Conservation (phyloP, 768 basidiomycete species). For the Termitomyces sp. region DNA sequence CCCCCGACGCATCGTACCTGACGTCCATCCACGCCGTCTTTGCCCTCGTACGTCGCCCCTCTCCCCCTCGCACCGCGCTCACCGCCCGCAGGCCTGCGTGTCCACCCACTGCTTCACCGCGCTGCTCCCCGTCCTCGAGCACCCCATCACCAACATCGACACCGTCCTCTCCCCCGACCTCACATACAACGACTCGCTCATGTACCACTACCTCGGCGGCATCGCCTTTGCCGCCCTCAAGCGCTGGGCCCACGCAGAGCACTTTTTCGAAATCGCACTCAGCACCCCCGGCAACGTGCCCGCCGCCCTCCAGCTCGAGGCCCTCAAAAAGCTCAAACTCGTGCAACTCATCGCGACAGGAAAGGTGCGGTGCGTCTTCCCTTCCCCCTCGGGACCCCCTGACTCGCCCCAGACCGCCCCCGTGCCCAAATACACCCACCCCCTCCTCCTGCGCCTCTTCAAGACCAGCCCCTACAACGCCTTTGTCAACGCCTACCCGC, state of each 20-base stretch:
- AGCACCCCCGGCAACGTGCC: slow-evolving; percentile 53
- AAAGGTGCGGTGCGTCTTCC: slow-evolving; percentile 49
- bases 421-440: slow-evolving; percentile 73
- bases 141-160: slow-evolving; percentile 67
- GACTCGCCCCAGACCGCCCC: slow-evolving; percentile 40
- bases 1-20: slow-evolving; percentile 49
- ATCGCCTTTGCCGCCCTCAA: slow-evolving; percentile 61
- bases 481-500: slow-evolving; percentile 65
- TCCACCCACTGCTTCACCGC: slow-evolving; percentile 43
- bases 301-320: slow-evolving; percentile 76
- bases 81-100: slow-evolving; percentile 47
- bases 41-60: slow-evolving; percentile 40
- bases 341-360: slow-evolving; percentile 78
- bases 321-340: slow-evolving; percentile 76
- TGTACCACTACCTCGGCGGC: slow-evolving; percentile 84
- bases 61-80: not conserved
- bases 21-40: slow-evolving; percentile 71
- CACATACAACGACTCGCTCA: slow-evolving; percentile 70
- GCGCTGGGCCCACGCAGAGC: slow-evolving; percentile 63
- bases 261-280: slow-evolving; percentile 77
- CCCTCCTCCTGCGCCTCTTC: slow-evolving; percentile 49
- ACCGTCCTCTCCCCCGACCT: slow-evolving; percentile 51
- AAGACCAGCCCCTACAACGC: slow-evolving; percentile 62
- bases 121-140: slow-evolving; percentile 55
- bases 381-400: not conserved